Evolutionary conservation across 164 flowering plant species (phyloP).

Genomic region (Liquidambar formosana): DNA sequence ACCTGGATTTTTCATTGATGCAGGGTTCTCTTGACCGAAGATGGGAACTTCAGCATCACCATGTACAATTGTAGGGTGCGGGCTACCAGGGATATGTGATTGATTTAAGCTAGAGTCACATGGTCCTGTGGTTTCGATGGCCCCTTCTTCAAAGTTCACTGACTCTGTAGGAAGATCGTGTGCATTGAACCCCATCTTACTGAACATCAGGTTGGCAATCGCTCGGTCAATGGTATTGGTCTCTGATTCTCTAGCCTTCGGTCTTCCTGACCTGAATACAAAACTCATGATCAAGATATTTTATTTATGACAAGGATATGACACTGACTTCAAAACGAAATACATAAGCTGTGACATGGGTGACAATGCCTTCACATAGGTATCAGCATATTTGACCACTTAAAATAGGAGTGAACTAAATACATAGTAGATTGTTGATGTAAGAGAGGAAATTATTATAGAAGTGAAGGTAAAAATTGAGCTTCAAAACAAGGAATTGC

Average conservation of each 20-base stretch:
- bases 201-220: conserved; percentile 45
- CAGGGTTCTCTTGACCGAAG: neutral
- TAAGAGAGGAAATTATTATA: no score
- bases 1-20: neutral
- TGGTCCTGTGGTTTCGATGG: neutral
- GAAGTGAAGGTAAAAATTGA: no score
- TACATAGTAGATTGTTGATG: no score
- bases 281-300: neutral
- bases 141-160: conserved; percentile 1
- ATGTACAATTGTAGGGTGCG: neutral
- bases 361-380: no score
- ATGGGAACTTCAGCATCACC: conserved; percentile 20
- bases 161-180: conserved; percentile 17
- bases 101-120: neutral
- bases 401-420: no score
- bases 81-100: neutral
- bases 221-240: conserved; percentile 47
- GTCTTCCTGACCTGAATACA: conserved; percentile 24
- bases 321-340: neutral
- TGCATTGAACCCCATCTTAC: conserved; percentile 24
- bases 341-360: neutral
- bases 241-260: conserved; percentile 24
- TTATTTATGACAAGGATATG: neutral
- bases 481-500: no score
- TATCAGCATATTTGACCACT: no score